A percentile compares a stretch with the other conserved stretches of the same genome.
phyloP scores from a whole-genome alignment of 768 basidiomycete species.

The Lanmaoa pseudosensibilis region DNA sequence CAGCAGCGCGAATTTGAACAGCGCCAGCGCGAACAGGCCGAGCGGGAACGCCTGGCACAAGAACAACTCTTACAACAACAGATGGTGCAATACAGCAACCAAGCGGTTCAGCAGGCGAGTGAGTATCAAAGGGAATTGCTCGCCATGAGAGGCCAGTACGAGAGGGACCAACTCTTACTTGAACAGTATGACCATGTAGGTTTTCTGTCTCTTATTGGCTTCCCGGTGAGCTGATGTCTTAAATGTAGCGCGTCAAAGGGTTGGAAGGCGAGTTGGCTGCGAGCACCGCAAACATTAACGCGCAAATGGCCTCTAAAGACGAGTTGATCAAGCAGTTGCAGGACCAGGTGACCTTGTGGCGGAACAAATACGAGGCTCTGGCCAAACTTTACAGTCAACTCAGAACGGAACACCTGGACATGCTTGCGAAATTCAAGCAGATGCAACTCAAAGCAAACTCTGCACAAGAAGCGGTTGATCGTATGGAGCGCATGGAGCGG shows the following conservation, averaged over 20 bases:
- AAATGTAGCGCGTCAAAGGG: conserved; percentile 83
- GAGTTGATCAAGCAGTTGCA: conserved; percentile 94
- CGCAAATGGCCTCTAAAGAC: conserved; percentile 90
- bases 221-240: conserved; percentile 7
- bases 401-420: conserved; percentile 94
- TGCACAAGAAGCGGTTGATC: conserved; percentile 95
- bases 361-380: conserved; percentile 97
- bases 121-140: conserved; percentile 91
- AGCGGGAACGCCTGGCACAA: conserved; percentile 84
- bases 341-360: conserved; percentile 95
- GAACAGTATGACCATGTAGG: conserved; percentile 93
- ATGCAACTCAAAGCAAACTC: conserved; percentile 98
- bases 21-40: conserved; percentile 82
- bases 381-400: conserved; percentile 99
- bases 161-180: conserved; percentile 94
- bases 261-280: conserved; percentile 86
- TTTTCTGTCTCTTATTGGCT: not conserved
- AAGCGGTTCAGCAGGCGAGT: conserved; percentile 69
- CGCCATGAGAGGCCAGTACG: conserved; percentile 94
- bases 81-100: conserved; percentile 76
- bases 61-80: conserved; percentile 85
- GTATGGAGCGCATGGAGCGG: conserved; percentile 98
- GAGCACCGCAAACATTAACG: conserved; percentile 71
- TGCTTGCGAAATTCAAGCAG: conserved; percentile 95
- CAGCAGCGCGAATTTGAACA: conserved; percentile 89